Conservation (phyloP, 2,329 filamentous ascomycete species). For the Fusarium pseudonygamai region DNA sequence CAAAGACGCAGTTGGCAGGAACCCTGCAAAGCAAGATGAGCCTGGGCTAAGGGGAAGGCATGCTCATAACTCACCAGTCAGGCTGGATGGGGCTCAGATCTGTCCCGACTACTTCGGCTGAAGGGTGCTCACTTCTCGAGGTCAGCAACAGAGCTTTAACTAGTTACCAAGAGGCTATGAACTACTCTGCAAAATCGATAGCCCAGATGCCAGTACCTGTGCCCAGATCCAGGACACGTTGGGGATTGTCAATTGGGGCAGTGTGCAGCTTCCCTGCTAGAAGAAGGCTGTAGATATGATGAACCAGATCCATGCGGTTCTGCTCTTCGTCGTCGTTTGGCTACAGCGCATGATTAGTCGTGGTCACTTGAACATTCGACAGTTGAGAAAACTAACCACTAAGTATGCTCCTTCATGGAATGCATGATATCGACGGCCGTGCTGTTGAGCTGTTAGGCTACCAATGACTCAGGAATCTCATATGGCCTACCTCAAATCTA, state of each 20-base stretch:
- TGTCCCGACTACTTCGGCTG: slow-evolving; percentile 29
- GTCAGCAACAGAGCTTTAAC: accelerated
- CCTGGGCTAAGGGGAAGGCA: too few species aligned
- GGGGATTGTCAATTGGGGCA: slow-evolving; percentile 12
- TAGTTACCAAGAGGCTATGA: accelerated
- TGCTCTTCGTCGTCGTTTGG: slow-evolving; percentile 32
- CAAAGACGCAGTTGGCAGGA: slow-evolving; percentile 23
- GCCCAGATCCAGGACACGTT: slow-evolving; percentile 24
- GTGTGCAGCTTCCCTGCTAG: slow-evolving; percentile 13
- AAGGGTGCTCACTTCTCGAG: slow-evolving; percentile 15
- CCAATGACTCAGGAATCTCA: accelerated
- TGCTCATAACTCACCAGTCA: slow-evolving; percentile 5
- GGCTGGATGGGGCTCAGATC: slow-evolving; percentile 33
- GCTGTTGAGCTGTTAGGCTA: background rate
- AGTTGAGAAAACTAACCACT: background rate
- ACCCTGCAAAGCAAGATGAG: background rate
- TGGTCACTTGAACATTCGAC: background rate
- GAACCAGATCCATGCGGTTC: slow-evolving; percentile 25
- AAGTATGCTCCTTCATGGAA: slow-evolving; percentile 29
- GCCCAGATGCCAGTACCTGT: slow-evolving; percentile 31
- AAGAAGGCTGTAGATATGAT: slow-evolving; percentile 28
- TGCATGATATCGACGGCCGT: slow-evolving; percentile 31
- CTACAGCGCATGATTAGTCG: background rate
- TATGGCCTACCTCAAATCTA: slow-evolving; percentile 16
- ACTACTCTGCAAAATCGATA: slow-evolving; percentile 34